These are phyloP conservation scores for Eucalyptus decipiens DNA, from an alignment of 345 rosid genomes.

Conservation along the genomic window DNA sequence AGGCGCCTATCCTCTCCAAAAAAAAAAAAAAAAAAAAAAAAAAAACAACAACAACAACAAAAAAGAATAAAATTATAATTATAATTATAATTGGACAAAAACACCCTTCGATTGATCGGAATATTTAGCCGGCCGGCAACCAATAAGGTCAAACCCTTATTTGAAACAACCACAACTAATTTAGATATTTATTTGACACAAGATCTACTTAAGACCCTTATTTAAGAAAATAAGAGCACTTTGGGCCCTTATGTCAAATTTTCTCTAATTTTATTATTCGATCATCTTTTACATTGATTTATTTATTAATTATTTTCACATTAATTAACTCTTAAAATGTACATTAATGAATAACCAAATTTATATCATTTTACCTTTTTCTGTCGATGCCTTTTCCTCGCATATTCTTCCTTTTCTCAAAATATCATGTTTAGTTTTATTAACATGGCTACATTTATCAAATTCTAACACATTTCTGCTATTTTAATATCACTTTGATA, in stretches of 20 bases:
- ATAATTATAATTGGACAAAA: no score
- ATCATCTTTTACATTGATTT: neutral
- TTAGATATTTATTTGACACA: no score
- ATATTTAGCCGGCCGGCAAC: fast-evolving
- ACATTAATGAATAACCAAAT: neutral
- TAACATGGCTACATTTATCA: neutral
- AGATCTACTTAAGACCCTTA: no score
- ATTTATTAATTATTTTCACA: neutral
- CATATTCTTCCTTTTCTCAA: neutral
- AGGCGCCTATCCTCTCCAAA: fast-evolving
- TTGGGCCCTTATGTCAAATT: neutral
- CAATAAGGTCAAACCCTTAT: no score
- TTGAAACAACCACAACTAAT: no score
- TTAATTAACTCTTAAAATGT: neutral
- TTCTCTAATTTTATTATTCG: neutral
- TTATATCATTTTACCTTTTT: neutral
- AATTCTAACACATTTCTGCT: neutral
- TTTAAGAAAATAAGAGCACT: no score
- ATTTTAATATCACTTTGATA: neutral
- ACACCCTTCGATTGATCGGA: no score
- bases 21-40: no score
- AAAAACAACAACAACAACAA: no score
- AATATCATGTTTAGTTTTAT: neutral
- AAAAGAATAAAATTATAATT: no score
- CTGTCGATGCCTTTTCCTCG: neutral